Evolutionary conservation across 345 rosid species (phyloP), one percentile per base, ranked within the genome.

Genomic region (Mangifera indica): DNA sequence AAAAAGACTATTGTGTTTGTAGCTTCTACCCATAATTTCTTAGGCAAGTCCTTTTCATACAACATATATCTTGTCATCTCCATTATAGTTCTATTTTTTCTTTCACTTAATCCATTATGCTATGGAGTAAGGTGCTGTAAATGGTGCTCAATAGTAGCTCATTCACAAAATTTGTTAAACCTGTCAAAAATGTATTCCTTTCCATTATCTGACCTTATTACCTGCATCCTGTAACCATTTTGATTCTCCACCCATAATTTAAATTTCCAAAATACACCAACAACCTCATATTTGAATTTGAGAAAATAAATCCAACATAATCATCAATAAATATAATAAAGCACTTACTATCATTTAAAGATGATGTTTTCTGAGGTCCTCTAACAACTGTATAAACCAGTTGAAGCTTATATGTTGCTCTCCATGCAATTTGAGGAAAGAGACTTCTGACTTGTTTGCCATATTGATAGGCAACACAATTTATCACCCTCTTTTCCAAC

Each of bases 151-250:
- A 44, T 44, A 12, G 7, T 6, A 44, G 9, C 48, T 44, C 6
- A 20, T 0, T 14, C 40, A 52, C 56, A 52, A 14, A 15, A 17
- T n/a, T 34, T 34, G 10, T 63, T 63, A 4, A 63, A 63, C 7
- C 40, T 40, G 3, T 5, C 4, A 14, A 22, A 37, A 21, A 49
- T 63, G 25, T 63, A 37, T n/a, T 63, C 51, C 2, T 37, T 34
- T 1, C 67, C 67, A 63, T 37, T 63, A 32, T 63, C 51, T 3
- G 49, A 63, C 67, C 67, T 63, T 37, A 65, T 11, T 10, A 26
- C 13, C 5, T 45, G 8, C 7, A 65, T 65, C 11, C 13, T 65
- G 20, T 14, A 45, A 7, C 55, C 37, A 65, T 37, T 65, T 45
- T 46, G 37, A 65, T 65, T 65, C 24, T 65, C 37, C 10, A 65